Evolutionary conservation across 805 yeast species (phyloP).

Genomic region (Pichia deserticola): DNA sequence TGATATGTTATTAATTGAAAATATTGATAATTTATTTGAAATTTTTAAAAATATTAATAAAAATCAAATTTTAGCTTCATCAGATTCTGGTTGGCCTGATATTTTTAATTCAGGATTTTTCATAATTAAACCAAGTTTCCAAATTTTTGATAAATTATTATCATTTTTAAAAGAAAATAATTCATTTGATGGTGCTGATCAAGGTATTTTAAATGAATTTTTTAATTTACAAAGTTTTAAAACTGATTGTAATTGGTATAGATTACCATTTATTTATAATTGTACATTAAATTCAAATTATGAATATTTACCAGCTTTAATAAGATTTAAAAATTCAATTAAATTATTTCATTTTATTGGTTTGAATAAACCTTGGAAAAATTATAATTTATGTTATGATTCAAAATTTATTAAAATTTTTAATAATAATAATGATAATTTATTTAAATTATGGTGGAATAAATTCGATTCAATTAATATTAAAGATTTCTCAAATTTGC

Average conservation of each 20-base stretch:
- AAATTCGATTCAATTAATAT: constrained; percentile 15
- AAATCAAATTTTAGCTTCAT: constrained; percentile 45
- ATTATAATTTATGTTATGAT: constrained; percentile 7
- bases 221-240: constrained; percentile 34
- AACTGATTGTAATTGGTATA: constrained; percentile 42
- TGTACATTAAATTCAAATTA: constrained; percentile 49
- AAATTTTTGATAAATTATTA: constrained; percentile 36
- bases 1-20: constrained; percentile 40
- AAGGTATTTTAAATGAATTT: constrained; percentile 76
- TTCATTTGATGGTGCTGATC: constrained; percentile 85
- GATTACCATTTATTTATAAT: constrained; percentile 74
- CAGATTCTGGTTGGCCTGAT: constrained; percentile 92
- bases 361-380: constrained; percentile 39
- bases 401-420: constrained; percentile 12
- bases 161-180: constrained; percentile 20
- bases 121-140: constrained; percentile 44
- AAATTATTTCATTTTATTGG: constrained; percentile 67
- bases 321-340: constrained; percentile 27
- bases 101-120: constrained; percentile 78
- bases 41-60: constrained; percentile 13
- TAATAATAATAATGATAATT: constrained; percentile 13
- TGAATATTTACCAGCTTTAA: constrained; percentile 30
- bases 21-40: constrained; percentile 25
- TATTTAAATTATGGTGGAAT: constrained; percentile 27
- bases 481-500: constrained; percentile 12